phyloP scores from a whole-genome alignment of 257 asterid species.

The Orobanche coerulescens region DNA sequence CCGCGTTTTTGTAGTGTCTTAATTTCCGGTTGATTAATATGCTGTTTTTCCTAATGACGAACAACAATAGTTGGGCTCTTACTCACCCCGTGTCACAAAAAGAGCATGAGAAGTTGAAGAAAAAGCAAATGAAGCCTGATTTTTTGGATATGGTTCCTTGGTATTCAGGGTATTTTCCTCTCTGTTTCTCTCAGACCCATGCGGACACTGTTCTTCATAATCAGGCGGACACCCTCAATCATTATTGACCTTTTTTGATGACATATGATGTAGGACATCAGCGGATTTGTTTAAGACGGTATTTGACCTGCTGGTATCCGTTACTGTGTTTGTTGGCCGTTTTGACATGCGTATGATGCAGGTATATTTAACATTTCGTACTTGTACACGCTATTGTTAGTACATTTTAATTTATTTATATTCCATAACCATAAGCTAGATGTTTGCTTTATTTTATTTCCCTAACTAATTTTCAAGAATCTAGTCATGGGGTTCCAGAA shows the following conservation, averaged over 20 bases:
- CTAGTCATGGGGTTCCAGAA: background rate
- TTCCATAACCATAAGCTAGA: background rate
- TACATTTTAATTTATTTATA: background rate
- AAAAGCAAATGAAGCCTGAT: constrained; percentile 89
- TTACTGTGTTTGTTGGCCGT: constrained; percentile 98
- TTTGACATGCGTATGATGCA: constrained; percentile 99
- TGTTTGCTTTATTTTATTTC: background rate
- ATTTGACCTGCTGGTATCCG: constrained; percentile 93
- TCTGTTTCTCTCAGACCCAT: constrained; percentile 12
- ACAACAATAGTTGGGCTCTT: constrained; percentile 84
- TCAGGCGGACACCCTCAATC: constrained; percentile 10
- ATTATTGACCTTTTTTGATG: constrained; percentile 22
- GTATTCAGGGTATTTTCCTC: constrained; percentile 76
- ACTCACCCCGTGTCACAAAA: constrained; percentile 86
- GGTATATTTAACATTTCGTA: constrained; percentile 36
- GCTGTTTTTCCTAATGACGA: background rate
- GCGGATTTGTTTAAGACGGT: constrained; percentile 97
- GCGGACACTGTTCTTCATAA: background rate
- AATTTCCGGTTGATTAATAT: constrained; percentile 9
- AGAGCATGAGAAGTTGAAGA: constrained; percentile 76
- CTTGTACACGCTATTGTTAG: background rate
- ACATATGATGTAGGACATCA: constrained; percentile 69
- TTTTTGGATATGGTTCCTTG: constrained; percentile 99
- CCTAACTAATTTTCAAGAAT: background rate
- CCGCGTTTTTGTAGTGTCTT: background rate